phyloP scores from a whole-genome alignment of 2,329 filamentous ascomycete species.

The Fusarium abutilonis region DNA sequence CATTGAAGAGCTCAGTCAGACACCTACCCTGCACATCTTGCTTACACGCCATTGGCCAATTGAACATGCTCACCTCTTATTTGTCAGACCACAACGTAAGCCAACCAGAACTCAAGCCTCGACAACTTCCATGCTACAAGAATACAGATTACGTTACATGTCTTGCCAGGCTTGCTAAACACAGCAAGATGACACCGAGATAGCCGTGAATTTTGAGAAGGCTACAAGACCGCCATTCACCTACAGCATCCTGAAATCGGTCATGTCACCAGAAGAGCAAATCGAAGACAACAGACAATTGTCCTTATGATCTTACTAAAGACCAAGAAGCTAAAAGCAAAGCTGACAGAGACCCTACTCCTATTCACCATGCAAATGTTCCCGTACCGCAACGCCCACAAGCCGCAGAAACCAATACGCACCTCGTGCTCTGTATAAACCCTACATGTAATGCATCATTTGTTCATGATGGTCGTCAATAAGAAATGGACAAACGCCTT shows the following conservation, averaged over 20 bases:
- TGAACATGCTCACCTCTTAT: conserved; percentile 1
- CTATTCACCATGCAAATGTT: conserved; percentile 39
- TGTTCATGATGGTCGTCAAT: conserved; percentile 42
- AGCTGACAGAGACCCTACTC: conserved; percentile 20
- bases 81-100: not conserved
- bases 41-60: conserved; percentile 31
- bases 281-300: conserved; percentile 11
- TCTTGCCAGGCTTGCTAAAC: too few relatives aligned
- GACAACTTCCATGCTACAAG: not conserved
- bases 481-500: conserved; percentile 41
- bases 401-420: conserved; percentile 33
- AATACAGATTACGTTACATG: too few relatives aligned
- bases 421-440: conserved; percentile 24
- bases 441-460: conserved; percentile 43
- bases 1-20: not conserved
- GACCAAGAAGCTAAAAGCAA: conserved; percentile 20
- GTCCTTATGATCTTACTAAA: conserved; percentile 21
- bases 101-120: not conserved
- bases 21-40: conserved; percentile 9
- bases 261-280: not conserved
- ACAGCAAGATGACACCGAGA: too few relatives aligned
- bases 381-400: conserved; percentile 32
- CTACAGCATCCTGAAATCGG: too few relatives aligned
- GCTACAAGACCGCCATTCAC: too few relatives aligned
- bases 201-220: too few relatives aligned